Evolutionary conservation across 2,329 filamentous ascomycete genomes (phyloP).

Genomic region (Teratosphaeria epicoccoides): DNA sequence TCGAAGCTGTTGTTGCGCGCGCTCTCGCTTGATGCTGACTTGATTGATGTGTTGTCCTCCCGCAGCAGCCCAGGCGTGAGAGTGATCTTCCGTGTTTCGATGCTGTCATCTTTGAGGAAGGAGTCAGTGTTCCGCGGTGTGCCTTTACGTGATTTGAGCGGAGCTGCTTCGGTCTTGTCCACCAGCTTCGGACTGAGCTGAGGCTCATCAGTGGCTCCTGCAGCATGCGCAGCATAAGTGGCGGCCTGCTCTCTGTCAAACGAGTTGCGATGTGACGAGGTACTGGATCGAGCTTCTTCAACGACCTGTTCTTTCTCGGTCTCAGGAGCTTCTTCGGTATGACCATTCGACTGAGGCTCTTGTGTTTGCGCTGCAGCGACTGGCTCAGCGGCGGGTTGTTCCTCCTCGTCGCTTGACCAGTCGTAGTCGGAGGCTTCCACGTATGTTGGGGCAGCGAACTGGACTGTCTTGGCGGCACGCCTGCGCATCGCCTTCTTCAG

Average conservation of each 20-base stretch:
- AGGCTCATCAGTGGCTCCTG: constrained; percentile 17
- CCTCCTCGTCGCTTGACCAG: constrained; percentile 65
- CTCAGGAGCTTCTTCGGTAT: constrained; percentile 15
- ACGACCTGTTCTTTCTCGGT: constrained; percentile 7
- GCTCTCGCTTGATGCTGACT: constrained; percentile 34
- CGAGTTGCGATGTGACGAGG: constrained; percentile 19
- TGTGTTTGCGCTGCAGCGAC: constrained; percentile 13
- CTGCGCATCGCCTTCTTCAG: constrained; percentile 75
- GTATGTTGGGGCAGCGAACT: constrained; percentile 75
- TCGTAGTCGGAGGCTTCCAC: constrained; percentile 81
- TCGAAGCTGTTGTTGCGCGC: constrained; percentile 57
- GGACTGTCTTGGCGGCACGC: constrained; percentile 74
- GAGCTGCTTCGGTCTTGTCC: constrained; percentile 28
- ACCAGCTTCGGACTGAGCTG: constrained; percentile 23
- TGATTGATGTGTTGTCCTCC: constrained; percentile 50
- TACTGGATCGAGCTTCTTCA: constrained; percentile 6
- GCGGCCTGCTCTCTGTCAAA: constrained; percentile 24
- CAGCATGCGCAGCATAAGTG: constrained; percentile 4
- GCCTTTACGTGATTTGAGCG: constrained; percentile 63
- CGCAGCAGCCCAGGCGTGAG: constrained; percentile 85
- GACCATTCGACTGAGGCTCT: constrained; percentile 10
- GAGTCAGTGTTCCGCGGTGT: constrained; percentile 87
- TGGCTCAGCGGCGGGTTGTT: constrained; percentile 17
- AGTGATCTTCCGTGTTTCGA: constrained; percentile 94
- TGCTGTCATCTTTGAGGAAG: constrained; percentile 92